Conservation (phyloP, 2,329 filamentous ascomycete species). For the Remersonia thermophila region DNA sequence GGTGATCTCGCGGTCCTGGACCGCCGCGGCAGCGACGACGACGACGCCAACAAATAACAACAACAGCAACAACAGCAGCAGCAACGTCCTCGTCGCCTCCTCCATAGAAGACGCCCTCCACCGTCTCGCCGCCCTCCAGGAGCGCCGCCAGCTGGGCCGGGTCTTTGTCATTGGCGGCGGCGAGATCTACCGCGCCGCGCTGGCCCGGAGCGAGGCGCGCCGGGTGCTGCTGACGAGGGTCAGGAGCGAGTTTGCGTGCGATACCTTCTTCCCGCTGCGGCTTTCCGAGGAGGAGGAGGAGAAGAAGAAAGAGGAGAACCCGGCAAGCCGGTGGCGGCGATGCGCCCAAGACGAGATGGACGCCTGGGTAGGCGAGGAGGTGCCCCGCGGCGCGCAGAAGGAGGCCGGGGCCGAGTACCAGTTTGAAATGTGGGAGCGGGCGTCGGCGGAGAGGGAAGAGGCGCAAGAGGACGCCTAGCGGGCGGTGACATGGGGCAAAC, state of each 20-base stretch:
- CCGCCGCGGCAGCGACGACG: too few species aligned
- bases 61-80: neutral
- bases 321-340: slow-evolving; percentile 39
- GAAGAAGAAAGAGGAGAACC: slow-evolving; percentile 17
- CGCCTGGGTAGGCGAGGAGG: slow-evolving; percentile 53
- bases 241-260: slow-evolving; percentile 58
- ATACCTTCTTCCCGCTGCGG: slow-evolving; percentile 49
- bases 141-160: too few species aligned
- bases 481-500: too few species aligned
- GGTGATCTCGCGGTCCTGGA: slow-evolving; percentile 49
- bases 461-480: too few species aligned
- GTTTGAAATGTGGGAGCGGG: slow-evolving; percentile 63
- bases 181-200: slow-evolving; percentile 66
- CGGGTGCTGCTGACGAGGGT: slow-evolving; percentile 61
- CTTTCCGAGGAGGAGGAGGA: slow-evolving; percentile 27
- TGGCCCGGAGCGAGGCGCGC: slow-evolving; percentile 44
- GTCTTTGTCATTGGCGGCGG: slow-evolving; percentile 85
- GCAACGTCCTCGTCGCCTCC: too few species aligned
- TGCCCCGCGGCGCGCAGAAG: slow-evolving; percentile 42
- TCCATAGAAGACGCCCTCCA: too few species aligned
- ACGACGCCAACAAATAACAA: slow-evolving; percentile 8
- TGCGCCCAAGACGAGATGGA: slow-evolving; percentile 40
- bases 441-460: too few species aligned
- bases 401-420: slow-evolving; percentile 56
- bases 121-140: too few species aligned